phyloP scores from a whole-genome alignment of 2,329 filamentous ascomycete genomes.

The Cercospora berteroae region DNA sequence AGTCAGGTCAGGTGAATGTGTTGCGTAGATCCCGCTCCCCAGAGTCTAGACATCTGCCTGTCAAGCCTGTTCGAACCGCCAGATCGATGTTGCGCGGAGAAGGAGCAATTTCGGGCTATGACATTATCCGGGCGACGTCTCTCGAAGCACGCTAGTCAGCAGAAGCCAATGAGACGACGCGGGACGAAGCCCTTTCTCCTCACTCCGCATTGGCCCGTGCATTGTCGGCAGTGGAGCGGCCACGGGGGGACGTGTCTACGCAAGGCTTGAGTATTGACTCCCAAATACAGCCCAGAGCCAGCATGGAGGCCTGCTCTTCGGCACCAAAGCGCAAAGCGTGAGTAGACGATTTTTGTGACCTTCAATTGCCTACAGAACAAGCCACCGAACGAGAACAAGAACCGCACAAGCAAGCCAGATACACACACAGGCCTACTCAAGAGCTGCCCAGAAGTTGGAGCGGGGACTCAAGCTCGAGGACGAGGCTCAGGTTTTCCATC shows the following conservation, averaged over 20 bases:
- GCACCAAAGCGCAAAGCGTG: background rate
- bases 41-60: constrained; percentile 5
- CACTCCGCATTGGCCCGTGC: background rate
- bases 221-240: background rate
- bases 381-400: background rate
- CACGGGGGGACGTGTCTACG: background rate
- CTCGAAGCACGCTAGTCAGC: background rate
- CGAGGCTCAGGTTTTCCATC: background rate
- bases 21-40: background rate
- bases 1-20: constrained; percentile 11
- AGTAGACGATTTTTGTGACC: background rate
- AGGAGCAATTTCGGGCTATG: background rate
- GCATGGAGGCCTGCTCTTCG: background rate
- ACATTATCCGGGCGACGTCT: background rate
- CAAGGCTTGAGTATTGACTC: background rate
- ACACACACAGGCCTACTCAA: background rate
- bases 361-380: background rate
- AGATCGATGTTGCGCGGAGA: background rate
- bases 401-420: background rate
- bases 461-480: background rate
- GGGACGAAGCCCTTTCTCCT: background rate
- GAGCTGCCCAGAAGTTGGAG: background rate
- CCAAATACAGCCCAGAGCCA: background rate
- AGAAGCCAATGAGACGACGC: background rate
- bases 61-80: background rate